Conservation (phyloP, 768 basidiomycete species). For the Lactarius vividus region DNA sequence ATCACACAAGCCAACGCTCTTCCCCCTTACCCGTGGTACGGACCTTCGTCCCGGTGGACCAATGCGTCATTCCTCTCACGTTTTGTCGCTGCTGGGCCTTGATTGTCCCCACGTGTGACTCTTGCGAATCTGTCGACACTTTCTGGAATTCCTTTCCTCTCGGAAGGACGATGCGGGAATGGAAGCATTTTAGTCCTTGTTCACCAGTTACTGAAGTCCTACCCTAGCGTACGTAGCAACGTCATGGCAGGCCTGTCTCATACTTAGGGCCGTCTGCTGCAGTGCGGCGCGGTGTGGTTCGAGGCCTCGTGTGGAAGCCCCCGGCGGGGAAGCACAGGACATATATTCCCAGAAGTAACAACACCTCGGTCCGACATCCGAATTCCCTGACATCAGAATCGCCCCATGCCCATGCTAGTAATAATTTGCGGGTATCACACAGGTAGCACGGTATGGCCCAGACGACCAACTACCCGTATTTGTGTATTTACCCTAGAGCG, state of each 20-base stretch:
- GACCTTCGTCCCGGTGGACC: constrained; percentile 5
- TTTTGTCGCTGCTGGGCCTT: constrained; percentile 1
- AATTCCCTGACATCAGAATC: constrained; percentile 4
- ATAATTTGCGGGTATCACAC: not conserved
- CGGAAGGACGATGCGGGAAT: not conserved
- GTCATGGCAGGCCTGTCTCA: not conserved
- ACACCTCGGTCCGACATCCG: constrained; percentile 16
- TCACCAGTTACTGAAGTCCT: not conserved
- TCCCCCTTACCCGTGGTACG: not conserved
- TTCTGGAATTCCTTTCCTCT: constrained; percentile 2
- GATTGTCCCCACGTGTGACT: not conserved
- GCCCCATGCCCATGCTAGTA: not conserved
- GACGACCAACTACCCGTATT: not conserved
- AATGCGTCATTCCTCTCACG: constrained; percentile 15
- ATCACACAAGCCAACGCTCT: not conserved
- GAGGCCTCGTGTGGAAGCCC: not conserved
- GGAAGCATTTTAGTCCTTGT: not conserved
- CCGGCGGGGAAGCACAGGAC: not conserved
- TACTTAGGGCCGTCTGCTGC: not conserved
- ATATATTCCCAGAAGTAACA: not conserved
- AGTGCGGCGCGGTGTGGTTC: not conserved
- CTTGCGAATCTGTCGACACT: not conserved
- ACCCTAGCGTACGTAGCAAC: not conserved
- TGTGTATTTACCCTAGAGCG: not conserved
- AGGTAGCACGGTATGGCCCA: not conserved